Conservation (phyloP, 768 basidiomycete genomes). For the Termitomyces sp. region DNA sequence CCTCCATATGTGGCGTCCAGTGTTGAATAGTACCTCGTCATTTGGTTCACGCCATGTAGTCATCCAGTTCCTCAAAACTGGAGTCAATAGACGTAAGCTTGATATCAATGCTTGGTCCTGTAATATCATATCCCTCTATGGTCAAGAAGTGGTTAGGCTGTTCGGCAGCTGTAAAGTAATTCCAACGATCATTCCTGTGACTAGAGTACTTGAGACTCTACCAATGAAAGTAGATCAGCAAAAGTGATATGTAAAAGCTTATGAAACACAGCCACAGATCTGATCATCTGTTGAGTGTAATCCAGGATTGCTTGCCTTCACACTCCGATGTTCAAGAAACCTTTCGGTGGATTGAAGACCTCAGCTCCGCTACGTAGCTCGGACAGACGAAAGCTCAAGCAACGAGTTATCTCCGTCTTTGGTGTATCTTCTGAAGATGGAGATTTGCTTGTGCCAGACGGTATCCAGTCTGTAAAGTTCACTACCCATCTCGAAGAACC, state of each 20-base stretch:
- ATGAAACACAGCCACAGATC: constrained; percentile 12
- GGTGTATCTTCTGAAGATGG: constrained; percentile 49
- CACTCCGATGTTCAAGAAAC: constrained; percentile 72
- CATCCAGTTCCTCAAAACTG: too few species aligned
- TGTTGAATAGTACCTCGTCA: too few species aligned
- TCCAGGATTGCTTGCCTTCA: not conserved
- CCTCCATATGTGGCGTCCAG: too few species aligned
- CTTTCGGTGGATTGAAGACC: constrained; percentile 62
- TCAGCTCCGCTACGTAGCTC: constrained; percentile 72
- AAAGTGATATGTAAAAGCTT: not conserved
- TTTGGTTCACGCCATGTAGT: too few species aligned
- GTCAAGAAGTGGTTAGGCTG: constrained; percentile 30
- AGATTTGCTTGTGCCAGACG: constrained; percentile 70
- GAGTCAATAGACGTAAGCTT: too few species aligned
- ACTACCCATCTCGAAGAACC: constrained; percentile 57
- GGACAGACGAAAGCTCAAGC: constrained; percentile 67
- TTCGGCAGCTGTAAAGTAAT: constrained; percentile 35
- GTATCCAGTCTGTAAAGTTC: constrained; percentile 64
- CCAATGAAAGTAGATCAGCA: constrained; percentile 28
- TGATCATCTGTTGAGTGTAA: constrained; percentile 1
- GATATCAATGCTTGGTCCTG: too few species aligned
- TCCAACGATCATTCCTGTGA: constrained; percentile 31
- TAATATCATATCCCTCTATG: constrained; percentile 27
- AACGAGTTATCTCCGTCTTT: constrained; percentile 48
- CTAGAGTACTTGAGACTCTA: constrained; percentile 14